Evolutionary conservation across 192 early-diverging fungal species (phyloP).

Genomic region (Podila minutissima): DNA sequence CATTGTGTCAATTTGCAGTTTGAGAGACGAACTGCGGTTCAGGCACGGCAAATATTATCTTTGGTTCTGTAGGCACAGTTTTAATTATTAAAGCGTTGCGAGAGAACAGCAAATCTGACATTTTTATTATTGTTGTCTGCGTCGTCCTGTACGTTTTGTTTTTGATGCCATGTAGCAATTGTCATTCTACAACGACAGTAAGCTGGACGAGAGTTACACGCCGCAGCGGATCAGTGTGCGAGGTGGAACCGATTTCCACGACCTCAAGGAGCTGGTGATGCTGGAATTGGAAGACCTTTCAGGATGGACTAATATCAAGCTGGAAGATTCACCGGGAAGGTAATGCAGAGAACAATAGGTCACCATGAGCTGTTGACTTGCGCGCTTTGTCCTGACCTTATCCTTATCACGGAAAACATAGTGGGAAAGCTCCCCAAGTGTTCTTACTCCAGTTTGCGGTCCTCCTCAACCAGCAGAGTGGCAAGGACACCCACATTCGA

Average conservation of each 20-base stretch:
- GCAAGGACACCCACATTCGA: slow-evolving; percentile 86
- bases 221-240: slow-evolving; percentile 71
- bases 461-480: slow-evolving; percentile 79
- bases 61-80: not conserved
- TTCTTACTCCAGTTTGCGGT: slow-evolving; percentile 78
- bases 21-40: slow-evolving; percentile 64
- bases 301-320: slow-evolving; percentile 76
- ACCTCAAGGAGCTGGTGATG: slow-evolving; percentile 68
- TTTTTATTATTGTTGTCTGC: not conserved
- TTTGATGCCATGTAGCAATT: slow-evolving; percentile 54
- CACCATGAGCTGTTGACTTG: not conserved
- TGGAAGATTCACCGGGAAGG: slow-evolving; percentile 57
- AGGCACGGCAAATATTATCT: slow-evolving; percentile 49
- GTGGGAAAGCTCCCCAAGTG: slow-evolving; percentile 63
- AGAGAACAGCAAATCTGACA: not conserved
- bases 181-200: slow-evolving; percentile 73
- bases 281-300: slow-evolving; percentile 65
- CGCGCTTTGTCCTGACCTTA: not conserved
- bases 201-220: slow-evolving; percentile 87
- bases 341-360: not conserved
- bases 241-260: slow-evolving; percentile 72
- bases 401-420: not conserved
- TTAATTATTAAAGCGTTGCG: not conserved
- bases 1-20: slow-evolving; percentile 83
- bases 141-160: not conserved